Percentiles rank a stretch among this genome's conserved stretches.
Evolutionary conservation across 192 early-diverging fungal genomes (phyloP).

Genomic region (Podila minutissima): DNA sequence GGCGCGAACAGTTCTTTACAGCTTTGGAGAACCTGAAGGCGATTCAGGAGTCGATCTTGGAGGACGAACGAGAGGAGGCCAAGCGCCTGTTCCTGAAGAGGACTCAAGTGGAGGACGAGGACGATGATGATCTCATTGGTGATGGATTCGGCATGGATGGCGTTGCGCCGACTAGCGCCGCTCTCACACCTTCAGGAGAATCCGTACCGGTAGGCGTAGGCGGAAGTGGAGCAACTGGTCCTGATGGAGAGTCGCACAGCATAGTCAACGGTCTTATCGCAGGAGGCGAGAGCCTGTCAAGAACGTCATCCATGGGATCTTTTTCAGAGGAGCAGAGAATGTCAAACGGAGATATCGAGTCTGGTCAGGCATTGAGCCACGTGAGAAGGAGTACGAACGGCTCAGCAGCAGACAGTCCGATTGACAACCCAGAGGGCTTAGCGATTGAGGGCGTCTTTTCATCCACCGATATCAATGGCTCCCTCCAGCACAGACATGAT

Average conservation of each 20-base stretch:
- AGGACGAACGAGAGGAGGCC: slow-evolving; percentile 35
- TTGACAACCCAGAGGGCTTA: not conserved
- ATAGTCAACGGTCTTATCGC: too few relatives aligned
- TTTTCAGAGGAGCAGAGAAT: not conserved
- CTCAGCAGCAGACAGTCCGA: not conserved
- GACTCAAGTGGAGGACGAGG: slow-evolving; percentile 17
- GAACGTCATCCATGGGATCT: not conserved
- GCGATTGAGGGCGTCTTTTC: not conserved
- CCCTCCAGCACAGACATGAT: not conserved
- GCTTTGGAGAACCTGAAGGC: slow-evolving; percentile 17
- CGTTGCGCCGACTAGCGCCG: not conserved
- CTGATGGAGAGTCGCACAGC: not conserved
- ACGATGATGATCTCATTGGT: slow-evolving; percentile 15
- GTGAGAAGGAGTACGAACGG: not conserved
- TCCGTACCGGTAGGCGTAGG: not conserved
- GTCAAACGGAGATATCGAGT: not conserved
- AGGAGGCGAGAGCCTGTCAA: not conserved
- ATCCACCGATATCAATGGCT: not conserved
- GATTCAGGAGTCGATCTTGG: slow-evolving; percentile 37
- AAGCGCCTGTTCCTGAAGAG: slow-evolving; percentile 20
- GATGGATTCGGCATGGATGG: slow-evolving; percentile 27
- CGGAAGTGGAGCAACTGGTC: not conserved
- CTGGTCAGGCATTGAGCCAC: not conserved
- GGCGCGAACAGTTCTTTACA: slow-evolving; percentile 40
- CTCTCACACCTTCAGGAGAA: not conserved